Base-by-base conservation (phyloP, 2,329 filamentous ascomycete genomes). In the Alternaria longipes region DNA sequence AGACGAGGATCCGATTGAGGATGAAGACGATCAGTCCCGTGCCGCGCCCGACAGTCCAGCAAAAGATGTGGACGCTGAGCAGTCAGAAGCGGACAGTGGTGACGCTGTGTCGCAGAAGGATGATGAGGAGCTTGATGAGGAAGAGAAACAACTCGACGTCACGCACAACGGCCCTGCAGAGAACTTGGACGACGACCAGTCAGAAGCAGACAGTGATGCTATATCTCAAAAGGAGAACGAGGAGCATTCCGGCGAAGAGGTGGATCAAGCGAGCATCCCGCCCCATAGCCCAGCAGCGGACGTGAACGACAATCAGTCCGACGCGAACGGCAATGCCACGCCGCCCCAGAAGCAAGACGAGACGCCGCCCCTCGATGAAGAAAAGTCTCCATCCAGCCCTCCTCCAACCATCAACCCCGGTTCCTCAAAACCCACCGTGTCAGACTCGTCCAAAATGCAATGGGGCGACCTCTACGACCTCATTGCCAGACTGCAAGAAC, bases 391-490 rank as follows among this genome's bases (percentile, higher is more conserved):
- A 24, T n/a, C 16, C 14, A 6, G 2, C 1, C 20, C 7, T 20
- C n/a, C 3, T 2, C 18, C 46, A 14, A n/a, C 18, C 2, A 4
- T 8, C 1, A 3, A 2, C 8, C 11, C 22, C 8, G 32, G 32
- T 14, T 11, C 41, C 30, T 30, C 28, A 30, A 34, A 46, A 28
- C 45, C 8, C 12, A 50, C 3, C 0, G 58, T 65, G 16, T 65
- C 50, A 55, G 64, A 66, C 55, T 63, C 63, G 16, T 62, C 68
- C 16, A 67, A 75, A 18, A 81, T 82, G 74, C 71, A 76, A 42
- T 69, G 74, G 57, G 81, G 81, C 22, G 81, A 83, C 63, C 78
- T 78, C 45, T 77, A 77, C 58, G 77, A 81, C 53, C 70, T 81
- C 4, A 65, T 82, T 72, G 77, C 12, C 68, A 81, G 57, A 68